phyloP scores from a whole-genome alignment of 352 stramenopile genomes.

The Phytophthora europaea region DNA sequence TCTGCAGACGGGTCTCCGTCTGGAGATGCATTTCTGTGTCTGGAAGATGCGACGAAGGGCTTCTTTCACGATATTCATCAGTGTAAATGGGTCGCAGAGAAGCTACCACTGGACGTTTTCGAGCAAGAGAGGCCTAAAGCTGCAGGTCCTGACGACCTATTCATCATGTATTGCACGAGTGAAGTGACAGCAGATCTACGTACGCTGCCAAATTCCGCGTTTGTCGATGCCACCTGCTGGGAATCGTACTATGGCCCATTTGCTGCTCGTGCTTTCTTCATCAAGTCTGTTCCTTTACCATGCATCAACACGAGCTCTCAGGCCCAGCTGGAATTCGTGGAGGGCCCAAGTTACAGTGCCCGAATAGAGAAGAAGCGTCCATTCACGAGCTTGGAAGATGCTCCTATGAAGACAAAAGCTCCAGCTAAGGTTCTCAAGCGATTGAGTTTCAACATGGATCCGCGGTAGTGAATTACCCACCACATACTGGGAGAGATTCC shows the following conservation, averaged over 20 bases:
- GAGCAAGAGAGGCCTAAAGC: constrained; percentile 9
- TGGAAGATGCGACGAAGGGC: constrained; percentile 20
- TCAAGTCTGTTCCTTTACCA: constrained; percentile 14
- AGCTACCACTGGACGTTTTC: constrained; percentile 8
- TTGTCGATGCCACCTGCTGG: constrained; percentile 31
- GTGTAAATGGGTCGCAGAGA: constrained; percentile 13
- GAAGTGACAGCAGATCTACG: constrained; percentile 12
- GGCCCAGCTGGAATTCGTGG: constrained; percentile 3
- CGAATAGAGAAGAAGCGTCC: constrained; percentile 7
- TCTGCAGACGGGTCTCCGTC: constrained; percentile 12
- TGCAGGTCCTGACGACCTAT: constrained; percentile 17
- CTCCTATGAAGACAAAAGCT: constrained; percentile 7
- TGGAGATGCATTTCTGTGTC: constrained; percentile 20
- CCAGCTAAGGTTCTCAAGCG: constrained; percentile 8
- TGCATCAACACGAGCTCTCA: constrained; percentile 9
- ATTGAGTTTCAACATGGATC: constrained; percentile 9
- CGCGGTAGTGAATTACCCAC: constrained; percentile 6
- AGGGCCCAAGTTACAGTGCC: not conserved
- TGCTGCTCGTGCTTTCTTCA: constrained; percentile 25
- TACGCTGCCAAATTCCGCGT: constrained; percentile 17
- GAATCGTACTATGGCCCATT: constrained; percentile 24
- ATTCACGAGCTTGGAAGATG: constrained; percentile 20
- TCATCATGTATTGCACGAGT: constrained; percentile 22
- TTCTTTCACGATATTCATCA: constrained; percentile 28
- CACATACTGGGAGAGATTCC: not conserved